Base-by-base conservation (phyloP, 495 filamentous ascomycete genomes). In the Beverwykella pulmonaria region DNA sequence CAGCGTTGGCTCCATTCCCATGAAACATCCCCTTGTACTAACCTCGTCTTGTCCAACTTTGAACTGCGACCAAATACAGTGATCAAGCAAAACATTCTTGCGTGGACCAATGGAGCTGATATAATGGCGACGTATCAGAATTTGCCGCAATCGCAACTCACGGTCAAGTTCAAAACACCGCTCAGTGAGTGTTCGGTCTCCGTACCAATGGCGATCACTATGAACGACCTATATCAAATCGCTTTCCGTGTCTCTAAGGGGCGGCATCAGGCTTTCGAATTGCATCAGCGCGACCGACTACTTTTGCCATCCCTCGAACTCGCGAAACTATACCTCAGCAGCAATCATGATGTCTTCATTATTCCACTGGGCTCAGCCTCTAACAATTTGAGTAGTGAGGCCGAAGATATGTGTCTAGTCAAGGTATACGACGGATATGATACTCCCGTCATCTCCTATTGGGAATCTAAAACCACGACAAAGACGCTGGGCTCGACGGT, bases 11-110 rank as follows among this genome's bases (percentile, higher is more conserved):
- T 76, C 34, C 53, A 71, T 19, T 70, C 70, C 25, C 61, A 68
- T 22, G 59, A 64, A 48, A 65, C 71, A 25, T 75, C 73, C 1
- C 75, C 75, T 19, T 68, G 65, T 15, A 76, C 75, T 6, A 70
- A 72, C 19, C 50, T 74, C 12, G 57, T 41, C 0, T 54, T 75
- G 32, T 39, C 30, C 0, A 66, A 67, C 19, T 58, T 57, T 4
- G 53, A 59, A 36, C 34, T 75, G 26, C 53, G 26, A 14, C 56
- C 48, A 9, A 76, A 76, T 64, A 17, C 25, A n/a, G 7, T 9
- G 25, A 19, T 66, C 30, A 59, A 59, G 22, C 23, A 66, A 26
- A 8, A 34, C 2, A 59, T 66, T 17, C 14, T 20, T 14, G 36
- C 17, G 4, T 66, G 54, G 54, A 22, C 41, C 17, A 10, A 53